A percentile compares a stretch with the other conserved stretches of the same genome.
These are phyloP conservation scores for Beauveria medogensis DNA, from an alignment of 2,329 filamentous ascomycete species.

Conservation along the genomic window DNA sequence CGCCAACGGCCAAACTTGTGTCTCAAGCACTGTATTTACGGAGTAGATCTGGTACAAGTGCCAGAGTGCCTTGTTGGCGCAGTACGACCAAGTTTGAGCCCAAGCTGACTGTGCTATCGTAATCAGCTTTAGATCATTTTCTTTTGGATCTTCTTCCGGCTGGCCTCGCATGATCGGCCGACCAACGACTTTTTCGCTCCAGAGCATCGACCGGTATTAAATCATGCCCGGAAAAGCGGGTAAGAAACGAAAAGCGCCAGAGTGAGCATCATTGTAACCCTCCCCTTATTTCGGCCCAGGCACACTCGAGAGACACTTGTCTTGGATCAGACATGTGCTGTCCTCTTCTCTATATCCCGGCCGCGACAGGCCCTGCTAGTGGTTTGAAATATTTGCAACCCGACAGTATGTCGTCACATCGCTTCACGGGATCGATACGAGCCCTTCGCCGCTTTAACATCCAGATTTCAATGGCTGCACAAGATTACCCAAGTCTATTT, in stretches of 20 bases:
- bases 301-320: background rate
- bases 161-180: background rate
- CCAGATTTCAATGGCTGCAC: background rate
- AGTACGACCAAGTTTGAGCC: background rate
- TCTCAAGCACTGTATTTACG: slow-evolving; percentile 10
- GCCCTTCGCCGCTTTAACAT: too few relatives aligned
- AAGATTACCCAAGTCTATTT: background rate
- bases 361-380: background rate
- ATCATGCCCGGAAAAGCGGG: background rate
- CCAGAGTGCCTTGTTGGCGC: background rate
- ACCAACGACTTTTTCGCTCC: background rate
- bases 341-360: background rate
- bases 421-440: background rate
- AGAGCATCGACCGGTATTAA: background rate
- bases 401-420: background rate
- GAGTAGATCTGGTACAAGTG: slow-evolving; percentile 2
- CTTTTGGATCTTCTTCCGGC: background rate
- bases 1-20: slow-evolving; percentile 7
- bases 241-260: background rate
- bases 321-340: background rate
- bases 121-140: background rate
- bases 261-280: background rate
- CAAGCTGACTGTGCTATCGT: background rate
- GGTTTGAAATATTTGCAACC: background rate
- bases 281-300: background rate